Evolutionary conservation across 1,284 basidiomycete species (phyloP), one percentile per base, ranked within the genome.

Genomic region (Tylopilus sp.): DNA sequence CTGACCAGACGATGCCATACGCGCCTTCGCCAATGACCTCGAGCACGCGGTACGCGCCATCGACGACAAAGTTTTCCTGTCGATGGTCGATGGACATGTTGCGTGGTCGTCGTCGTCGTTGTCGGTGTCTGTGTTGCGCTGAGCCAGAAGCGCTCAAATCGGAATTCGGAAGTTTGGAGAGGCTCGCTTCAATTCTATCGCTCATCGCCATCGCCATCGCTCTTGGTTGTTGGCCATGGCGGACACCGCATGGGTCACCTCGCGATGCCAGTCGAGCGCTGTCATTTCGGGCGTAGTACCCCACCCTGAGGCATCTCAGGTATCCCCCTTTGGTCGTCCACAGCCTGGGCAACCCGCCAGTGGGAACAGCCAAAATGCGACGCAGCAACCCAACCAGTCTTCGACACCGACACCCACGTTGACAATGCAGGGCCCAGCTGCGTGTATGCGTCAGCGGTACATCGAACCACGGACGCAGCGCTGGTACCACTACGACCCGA

Each of bases 1-100:
- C 61, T 48, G 33, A 65, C 63, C 89, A 93, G 58, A 93, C 91
- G 59, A 94, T 91, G 37, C 89, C 88, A 65, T 91, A 91, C 43
- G 88, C 88, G 46, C 89, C 87, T 68, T 90, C 88, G 50, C 93
- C 93, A 43, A 96, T 88, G 57, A 94, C 89, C 69, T 95, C 91
- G 57, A 93, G 79, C 4, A 92, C 84, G 66, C 89, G 85, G 65
- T 94, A 94, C 59, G 88, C 79, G 31, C 81, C 82, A 23, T 54
- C 65, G 35, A 67, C 61, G 41, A 47, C 48, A 25, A 64, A 64
- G 38, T 52, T 64, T 46, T 64, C 65, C 7, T 68, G 66, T 29
- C 63, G 52, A 39, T 33, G 44, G 46, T 64, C 61, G 8, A 38
- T 41, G 38, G 53, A 51, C 60, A 60, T 65, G 41, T 33, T 44